A percentile compares a stretch with the other conserved stretches of the same genome.
Conservation (phyloP, 23 red algal species). For the Pyropia haitanensis region DNA sequence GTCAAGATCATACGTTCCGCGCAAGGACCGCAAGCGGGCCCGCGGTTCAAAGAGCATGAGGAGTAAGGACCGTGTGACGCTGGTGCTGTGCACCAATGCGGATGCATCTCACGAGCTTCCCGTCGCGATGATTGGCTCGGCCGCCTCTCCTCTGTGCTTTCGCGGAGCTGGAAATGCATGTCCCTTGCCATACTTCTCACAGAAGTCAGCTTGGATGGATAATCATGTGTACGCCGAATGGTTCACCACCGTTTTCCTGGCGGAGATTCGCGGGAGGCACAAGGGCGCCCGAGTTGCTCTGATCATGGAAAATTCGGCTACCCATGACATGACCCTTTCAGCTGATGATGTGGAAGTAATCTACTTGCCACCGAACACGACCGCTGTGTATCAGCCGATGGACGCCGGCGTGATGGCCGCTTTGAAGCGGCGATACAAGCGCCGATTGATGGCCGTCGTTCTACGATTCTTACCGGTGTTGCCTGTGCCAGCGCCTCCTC, state of each 20-base stretch:
- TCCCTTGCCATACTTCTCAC: background rate
- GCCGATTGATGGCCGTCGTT: no score
- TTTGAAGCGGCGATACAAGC: constrained; percentile 15
- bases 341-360: no score
- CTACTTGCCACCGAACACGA: constrained; percentile 13
- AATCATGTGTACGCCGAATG: background rate
- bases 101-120: background rate
- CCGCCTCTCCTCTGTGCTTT: background rate
- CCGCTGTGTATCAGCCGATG: background rate
- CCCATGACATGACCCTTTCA: background rate
- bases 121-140: background rate
- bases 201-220: background rate
- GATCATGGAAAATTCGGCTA: background rate
- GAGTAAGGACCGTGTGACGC: constrained; percentile 6
- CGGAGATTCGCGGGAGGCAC: background rate
- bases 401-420: constrained; percentile 20
- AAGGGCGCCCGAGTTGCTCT: background rate
- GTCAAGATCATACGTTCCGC: background rate
- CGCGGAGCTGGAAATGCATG: background rate
- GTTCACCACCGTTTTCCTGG: background rate
- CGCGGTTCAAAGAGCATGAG: constrained; percentile 19
- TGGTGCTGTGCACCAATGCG: constrained; percentile 6
- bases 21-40: background rate
- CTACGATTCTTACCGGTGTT: no score
- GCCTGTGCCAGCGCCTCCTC: no score